These are phyloP conservation scores for Isabelozyma heimii DNA, from an alignment of 805 yeast species.

Conservation along the genomic window DNA sequence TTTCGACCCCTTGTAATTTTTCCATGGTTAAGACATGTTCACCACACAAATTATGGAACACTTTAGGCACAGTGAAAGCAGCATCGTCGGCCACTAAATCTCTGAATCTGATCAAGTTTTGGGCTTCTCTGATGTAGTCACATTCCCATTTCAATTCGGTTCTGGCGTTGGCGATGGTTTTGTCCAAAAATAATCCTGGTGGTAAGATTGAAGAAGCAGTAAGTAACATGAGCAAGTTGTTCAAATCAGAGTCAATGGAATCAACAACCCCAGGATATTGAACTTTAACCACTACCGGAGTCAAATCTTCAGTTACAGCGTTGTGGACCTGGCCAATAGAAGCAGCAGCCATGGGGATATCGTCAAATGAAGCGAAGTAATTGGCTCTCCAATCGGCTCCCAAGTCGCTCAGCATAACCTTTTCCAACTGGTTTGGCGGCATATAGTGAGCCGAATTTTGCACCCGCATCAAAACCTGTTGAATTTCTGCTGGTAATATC, in stretches of 20 bases:
- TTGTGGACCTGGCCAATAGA: constrained; percentile 95
- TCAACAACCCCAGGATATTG: constrained; percentile 97
- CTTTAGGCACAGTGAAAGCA: constrained; percentile 77
- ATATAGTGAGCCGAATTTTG: constrained; percentile 95
- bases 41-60: constrained; percentile 73
- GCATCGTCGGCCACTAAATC: constrained; percentile 55
- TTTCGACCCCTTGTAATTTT: constrained; percentile 77
- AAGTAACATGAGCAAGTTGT: constrained; percentile 74
- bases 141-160: constrained; percentile 96
- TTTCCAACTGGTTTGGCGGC: constrained; percentile 88
- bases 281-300: constrained; percentile 86
- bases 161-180: constrained; percentile 90
- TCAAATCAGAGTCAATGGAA: constrained; percentile 91
- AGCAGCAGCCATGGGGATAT: constrained; percentile 90
- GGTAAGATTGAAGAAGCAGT: constrained; percentile 88
- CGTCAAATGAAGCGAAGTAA: constrained; percentile 70
- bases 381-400: constrained; percentile 77
- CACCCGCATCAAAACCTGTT: constrained; percentile 73
- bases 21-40: constrained; percentile 88
- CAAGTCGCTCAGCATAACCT: constrained; percentile 67
- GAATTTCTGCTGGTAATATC: constrained; percentile 81
- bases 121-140: constrained; percentile 89
- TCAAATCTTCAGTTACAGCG: constrained; percentile 66
- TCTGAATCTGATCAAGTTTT: constrained; percentile 64
- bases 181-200: constrained; percentile 86